Base-by-base conservation (phyloP, 495 filamentous ascomycete genomes). In the Trichodelitschia bisporula region DNA sequence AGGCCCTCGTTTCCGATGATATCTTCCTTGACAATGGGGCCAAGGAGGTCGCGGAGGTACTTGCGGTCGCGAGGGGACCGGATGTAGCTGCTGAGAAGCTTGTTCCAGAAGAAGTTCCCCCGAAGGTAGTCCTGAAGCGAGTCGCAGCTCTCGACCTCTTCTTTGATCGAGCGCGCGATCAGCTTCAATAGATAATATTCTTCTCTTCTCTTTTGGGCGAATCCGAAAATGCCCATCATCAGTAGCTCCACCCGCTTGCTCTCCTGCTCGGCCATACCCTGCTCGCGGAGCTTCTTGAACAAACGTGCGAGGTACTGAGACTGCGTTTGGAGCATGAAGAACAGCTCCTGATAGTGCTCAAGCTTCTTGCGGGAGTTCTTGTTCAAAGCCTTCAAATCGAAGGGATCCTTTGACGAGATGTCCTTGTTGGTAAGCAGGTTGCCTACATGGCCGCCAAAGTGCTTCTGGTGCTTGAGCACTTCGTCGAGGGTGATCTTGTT, bases 401-500 rank as follows among this genome's bases (percentile, higher is more conserved):
- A 91, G 4, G 86, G 82, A 42, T 93, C 86, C 32, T 71, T 72
- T 15, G 77, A 91, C 6, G 77, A 67, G 23, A 91, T 84, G 27
- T 80, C 69, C 9, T 64, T 78, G 47, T 86, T 92, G 31, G 74
- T 73, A 20, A 95, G 58, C 9, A 95, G 58, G 40, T 64, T 82
- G 35, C 79, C 79, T 28, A 80, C 72, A 40, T 89, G 75, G 1
- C 86, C 89, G 32, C 86, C 89, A 43, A 89, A 92, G 46, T 86
- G 86, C 53, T 74, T 84, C 49, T 95, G 89, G 46, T 95, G 89
- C 44, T 75, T 84, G 27, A 95, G 75, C 26, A 99, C 83, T 58
- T 99, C 86, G 46, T 99, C 86, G 1, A 95, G 61, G 0, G 89
- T 95, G 45, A 99, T 99, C 54, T 95, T 99, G 55, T 95, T 95